Base-by-base conservation (phyloP, 2,329 filamentous ascomycete genomes). In the Fusarium odoratissimum region DNA sequence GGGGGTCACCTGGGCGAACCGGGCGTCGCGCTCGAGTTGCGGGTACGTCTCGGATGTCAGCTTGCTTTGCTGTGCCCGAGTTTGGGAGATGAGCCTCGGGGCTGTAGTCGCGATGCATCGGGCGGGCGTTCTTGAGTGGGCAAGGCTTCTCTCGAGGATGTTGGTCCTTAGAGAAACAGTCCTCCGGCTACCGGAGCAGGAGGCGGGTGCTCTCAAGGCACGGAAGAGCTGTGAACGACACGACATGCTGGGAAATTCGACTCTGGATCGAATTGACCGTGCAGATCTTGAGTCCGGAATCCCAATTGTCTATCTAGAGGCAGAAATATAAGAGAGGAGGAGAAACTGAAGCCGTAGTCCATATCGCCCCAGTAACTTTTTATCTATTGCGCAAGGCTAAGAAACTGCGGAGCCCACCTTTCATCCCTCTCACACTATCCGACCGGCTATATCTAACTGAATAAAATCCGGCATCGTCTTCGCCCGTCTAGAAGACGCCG, bases 11-110 rank as follows among this genome's bases (percentile, higher is more conserved):
- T 90, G 82, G 35, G 90, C 85, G 82, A 96, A 99, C 33, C 90
- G 91, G 19, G 89, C 81, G 78, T 98, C 91, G 74, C 96, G 90
- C 84, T 95, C 90, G 78, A 99, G 86, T 67, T 92, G 87, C 13
- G 96, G 95, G 79, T 97, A 96, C 60, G 91, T 92, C 75, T 97
- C 93, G 60, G 93, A 90, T 21, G 96, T 99, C 84, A 93, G 93
- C 81, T 93, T 93, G 79, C 71, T 68, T 61, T 59, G 70, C 65
- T 54, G 73, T 60, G 65, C 67, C 21, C 67, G 57, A 55, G 77
- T 75, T 19, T 73, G 70, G n/a, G 72, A 65, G 37, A 83, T 55
- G 41, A 76, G 73, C 35, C 76, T 76, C 37, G 74, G 72, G n/a
- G 74, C 59, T 55, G 81, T 79, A 25, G 82, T 80, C 56, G 78